phyloP scores from a whole-genome alignment of 1,284 basidiomycete genomes.

The Mycosarcoma maydis region DNA sequence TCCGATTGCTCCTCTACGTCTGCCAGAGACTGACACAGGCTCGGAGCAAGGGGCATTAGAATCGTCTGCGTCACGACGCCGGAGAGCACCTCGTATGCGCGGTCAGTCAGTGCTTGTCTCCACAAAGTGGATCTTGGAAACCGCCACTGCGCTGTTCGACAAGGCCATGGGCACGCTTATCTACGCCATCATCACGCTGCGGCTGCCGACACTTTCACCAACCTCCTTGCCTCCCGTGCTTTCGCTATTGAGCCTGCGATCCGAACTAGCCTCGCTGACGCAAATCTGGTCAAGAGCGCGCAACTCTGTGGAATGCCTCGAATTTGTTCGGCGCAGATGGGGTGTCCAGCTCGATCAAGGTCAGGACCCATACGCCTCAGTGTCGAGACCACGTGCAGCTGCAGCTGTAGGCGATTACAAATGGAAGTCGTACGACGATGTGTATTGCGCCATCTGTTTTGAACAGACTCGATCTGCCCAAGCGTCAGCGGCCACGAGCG shows the following conservation, averaged over 20 bases:
- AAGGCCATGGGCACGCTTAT: conserved; percentile 39
- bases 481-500: not conserved
- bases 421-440: conserved; percentile 46
- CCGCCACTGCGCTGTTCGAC: conserved; percentile 40
- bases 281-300: conserved; percentile 44
- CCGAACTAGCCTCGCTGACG: conserved; percentile 38
- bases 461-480: conserved; percentile 26
- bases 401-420: conserved; percentile 30
- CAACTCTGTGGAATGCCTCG: conserved; percentile 48
- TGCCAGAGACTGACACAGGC: conserved; percentile 8
- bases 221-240: conserved; percentile 50
- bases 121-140: conserved; percentile 49
- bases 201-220: conserved; percentile 50
- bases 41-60: not conserved
- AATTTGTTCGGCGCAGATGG: conserved; percentile 52
- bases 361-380: conserved; percentile 24
- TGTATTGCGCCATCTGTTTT: conserved; percentile 54
- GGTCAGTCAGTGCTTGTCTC: conserved; percentile 47
- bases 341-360: conserved; percentile 25
- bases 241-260: conserved; percentile 44
- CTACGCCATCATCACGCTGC: conserved; percentile 45
- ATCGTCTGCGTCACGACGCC: conserved; percentile 13
- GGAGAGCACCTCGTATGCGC: conserved; percentile 43
- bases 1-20: conserved; percentile 30
- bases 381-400: conserved; percentile 22